Evolutionary conservation across 2,329 filamentous ascomycete species (phyloP).

Genomic region (Cercospora berteroae): DNA sequence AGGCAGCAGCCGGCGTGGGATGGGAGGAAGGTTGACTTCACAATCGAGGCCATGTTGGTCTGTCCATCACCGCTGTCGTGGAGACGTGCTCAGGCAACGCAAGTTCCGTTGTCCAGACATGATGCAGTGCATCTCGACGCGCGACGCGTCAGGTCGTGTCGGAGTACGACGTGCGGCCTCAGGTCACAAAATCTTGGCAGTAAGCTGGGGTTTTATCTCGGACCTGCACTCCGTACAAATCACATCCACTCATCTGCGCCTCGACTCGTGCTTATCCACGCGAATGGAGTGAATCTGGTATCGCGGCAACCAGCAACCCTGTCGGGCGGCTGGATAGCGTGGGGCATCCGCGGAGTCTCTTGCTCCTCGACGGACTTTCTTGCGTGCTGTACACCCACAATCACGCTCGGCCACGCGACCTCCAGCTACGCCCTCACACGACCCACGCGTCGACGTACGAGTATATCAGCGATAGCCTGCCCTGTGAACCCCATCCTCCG

Average conservation of each 20-base stretch:
- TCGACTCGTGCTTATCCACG: constrained; percentile 2
- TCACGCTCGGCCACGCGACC: constrained; percentile 4
- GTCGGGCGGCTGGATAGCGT: constrained; percentile 15
- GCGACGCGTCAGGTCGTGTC: not conserved
- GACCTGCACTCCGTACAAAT: constrained; percentile 7
- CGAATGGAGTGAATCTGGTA: constrained; percentile 5
- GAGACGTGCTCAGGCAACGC: not conserved
- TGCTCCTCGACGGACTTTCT: constrained; percentile 17
- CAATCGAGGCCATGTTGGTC: not conserved
- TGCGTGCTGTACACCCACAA: constrained; percentile 4
- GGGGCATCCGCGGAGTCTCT: constrained; percentile 12
- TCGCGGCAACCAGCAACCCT: constrained; percentile 15
- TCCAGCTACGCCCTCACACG: constrained; percentile 17
- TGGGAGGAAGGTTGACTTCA: not conserved
- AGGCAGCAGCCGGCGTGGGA: constrained; percentile 1
- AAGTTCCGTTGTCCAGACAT: not conserved
- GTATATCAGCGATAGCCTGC: not conserved
- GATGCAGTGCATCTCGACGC: not conserved
- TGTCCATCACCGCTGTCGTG: not conserved
- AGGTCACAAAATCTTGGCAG: not conserved
- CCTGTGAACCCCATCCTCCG: constrained; percentile 4
- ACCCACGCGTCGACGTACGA: constrained; percentile 7
- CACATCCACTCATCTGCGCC: not conserved
- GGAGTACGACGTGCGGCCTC: constrained; percentile 8
- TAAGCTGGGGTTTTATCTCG: constrained; percentile 1